phyloP scores from a whole-genome alignment of 805 yeast genomes.

The Candida methanosorbosa region DNA sequence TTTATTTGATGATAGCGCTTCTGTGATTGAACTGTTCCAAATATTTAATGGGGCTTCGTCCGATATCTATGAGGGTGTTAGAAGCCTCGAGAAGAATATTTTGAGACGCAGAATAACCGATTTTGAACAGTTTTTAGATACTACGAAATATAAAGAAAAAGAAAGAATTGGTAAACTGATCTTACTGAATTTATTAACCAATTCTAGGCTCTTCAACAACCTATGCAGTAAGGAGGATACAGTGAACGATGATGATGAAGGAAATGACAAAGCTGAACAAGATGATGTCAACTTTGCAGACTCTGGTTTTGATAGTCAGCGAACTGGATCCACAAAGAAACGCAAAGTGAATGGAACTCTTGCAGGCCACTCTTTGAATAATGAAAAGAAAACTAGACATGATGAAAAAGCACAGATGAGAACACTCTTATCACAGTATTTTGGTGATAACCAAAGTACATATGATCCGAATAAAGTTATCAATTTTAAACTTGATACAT shows the following conservation, averaged over 20 bases:
- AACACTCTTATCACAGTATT: constrained; percentile 10
- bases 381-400: too few species aligned
- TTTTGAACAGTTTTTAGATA: constrained; percentile 7
- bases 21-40: constrained; percentile 15
- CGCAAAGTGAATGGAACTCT: too few species aligned
- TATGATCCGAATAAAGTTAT: constrained; percentile 14
- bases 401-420: constrained; percentile 7
- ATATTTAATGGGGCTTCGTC: constrained; percentile 13
- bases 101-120: too few species aligned
- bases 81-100: constrained; percentile 2
- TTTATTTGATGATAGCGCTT: constrained; percentile 19
- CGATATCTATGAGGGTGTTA: neutral
- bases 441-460: constrained; percentile 16
- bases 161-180: constrained; percentile 16
- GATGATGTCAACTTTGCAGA: too few species aligned
- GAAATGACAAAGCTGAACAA: too few species aligned
- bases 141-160: constrained; percentile 6
- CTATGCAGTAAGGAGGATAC: too few species aligned
- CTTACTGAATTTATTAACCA: constrained; percentile 17
- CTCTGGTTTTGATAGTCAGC: too few species aligned
- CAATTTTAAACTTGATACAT: constrained; percentile 13
- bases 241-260: too few species aligned
- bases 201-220: constrained; percentile 7
- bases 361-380: too few species aligned
- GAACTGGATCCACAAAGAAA: too few species aligned